These are phyloP conservation scores for Cercospora sp. DNA, from an alignment of 2,329 filamentous ascomycete species.

Conservation along the genomic window DNA sequence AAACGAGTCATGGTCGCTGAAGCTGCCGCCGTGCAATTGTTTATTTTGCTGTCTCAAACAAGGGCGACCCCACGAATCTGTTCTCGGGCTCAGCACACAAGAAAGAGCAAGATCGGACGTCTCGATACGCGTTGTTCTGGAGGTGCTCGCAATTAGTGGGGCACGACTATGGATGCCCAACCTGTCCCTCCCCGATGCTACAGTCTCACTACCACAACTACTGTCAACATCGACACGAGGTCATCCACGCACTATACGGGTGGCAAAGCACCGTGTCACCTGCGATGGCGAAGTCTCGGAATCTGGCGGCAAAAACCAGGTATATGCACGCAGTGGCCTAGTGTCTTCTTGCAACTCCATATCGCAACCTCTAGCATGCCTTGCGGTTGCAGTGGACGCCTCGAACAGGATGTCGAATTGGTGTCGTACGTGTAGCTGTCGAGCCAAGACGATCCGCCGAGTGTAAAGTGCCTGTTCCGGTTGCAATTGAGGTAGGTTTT, in stretches of 20 bases:
- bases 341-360: neutral
- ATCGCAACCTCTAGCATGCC: neutral
- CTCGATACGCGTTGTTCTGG: neutral
- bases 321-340: neutral
- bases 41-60: neutral
- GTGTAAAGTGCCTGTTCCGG: neutral
- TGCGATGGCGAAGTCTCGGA: neutral
- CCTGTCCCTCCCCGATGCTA: neutral
- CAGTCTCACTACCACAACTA: neutral
- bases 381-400: neutral
- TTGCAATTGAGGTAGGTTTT: slow-evolving; percentile 1
- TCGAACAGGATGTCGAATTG: neutral
- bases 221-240: neutral
- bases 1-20: neutral
- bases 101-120: neutral
- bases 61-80: neutral
- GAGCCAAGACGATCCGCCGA: neutral
- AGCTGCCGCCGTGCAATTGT: neutral
- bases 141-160: neutral
- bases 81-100: neutral
- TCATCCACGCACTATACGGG: neutral
- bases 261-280: neutral
- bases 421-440: neutral
- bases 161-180: neutral
- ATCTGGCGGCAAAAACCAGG: neutral